Percentiles rank a stretch among this genome's conserved stretches.
These are phyloP conservation scores for Dendrocalamus sinicus DNA, from an alignment of 176 grass and related monocot genomes.

Conservation along the genomic window DNA sequence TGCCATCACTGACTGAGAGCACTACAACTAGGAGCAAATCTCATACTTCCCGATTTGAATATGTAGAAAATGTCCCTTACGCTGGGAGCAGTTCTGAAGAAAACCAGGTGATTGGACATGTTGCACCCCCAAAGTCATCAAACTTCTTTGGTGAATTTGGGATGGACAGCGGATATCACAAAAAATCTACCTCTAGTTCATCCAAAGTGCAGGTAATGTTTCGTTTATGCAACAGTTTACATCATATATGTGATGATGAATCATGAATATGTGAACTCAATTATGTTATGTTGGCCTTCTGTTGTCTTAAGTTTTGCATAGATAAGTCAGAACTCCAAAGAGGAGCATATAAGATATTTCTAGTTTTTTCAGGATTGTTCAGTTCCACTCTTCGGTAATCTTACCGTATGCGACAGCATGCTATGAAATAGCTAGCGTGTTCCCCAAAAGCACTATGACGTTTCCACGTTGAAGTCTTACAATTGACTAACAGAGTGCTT, in stretches of 20 bases:
- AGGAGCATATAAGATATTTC: neutral
- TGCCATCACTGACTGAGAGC: slow-evolving; percentile 52
- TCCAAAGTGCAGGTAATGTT: slow-evolving; percentile 79
- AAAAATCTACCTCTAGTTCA: slow-evolving; percentile 63
- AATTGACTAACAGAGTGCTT: neutral
- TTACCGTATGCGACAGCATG: neutral
- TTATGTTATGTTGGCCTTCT: slow-evolving; percentile 1
- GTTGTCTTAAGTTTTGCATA: slow-evolving; percentile 11
- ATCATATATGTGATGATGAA: neutral
- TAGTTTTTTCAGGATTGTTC: neutral
- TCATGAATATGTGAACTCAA: slow-evolving; percentile 1
- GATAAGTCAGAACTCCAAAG: neutral
- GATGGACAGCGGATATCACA: slow-evolving; percentile 81
- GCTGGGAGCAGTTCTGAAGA: slow-evolving; percentile 53
- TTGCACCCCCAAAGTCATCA: slow-evolving; percentile 84
- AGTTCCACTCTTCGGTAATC: slow-evolving; percentile 16
- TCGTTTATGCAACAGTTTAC: neutral
- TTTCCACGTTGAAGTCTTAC: slow-evolving; percentile 12
- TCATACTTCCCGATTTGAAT: slow-evolving; percentile 85
- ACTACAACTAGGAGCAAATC: slow-evolving; percentile 50
- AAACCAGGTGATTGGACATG: slow-evolving; percentile 65
- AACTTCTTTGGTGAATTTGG: slow-evolving; percentile 96
- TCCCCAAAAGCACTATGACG: neutral
- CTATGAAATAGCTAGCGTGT: slow-evolving; percentile 3
- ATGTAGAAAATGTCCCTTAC: slow-evolving; percentile 63